These are phyloP conservation scores for Triticum monococcum DNA, from an alignment of 176 grass and related monocot species.

Conservation along the genomic window DNA sequence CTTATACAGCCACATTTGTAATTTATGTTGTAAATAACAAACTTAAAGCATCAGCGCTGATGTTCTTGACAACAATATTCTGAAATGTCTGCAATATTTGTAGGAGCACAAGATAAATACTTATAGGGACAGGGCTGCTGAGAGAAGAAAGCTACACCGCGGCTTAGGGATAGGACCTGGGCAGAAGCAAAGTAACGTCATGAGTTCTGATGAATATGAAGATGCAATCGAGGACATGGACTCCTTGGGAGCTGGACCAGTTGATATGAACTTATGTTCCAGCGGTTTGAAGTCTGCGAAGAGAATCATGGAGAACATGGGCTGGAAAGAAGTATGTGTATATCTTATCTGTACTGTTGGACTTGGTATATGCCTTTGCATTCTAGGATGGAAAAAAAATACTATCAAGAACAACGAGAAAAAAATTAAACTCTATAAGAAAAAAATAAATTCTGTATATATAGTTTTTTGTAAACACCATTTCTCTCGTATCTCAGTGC, in stretches of 20 bases:
- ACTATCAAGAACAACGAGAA: background rate
- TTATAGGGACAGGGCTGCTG: slow-evolving; percentile 90
- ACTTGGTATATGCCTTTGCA: slow-evolving; percentile 8
- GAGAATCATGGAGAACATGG: slow-evolving; percentile 95
- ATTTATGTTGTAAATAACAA: background rate
- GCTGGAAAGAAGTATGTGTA: slow-evolving; percentile 75
- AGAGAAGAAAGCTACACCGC: slow-evolving; percentile 73
- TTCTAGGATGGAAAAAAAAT: background rate
- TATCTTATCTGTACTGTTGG: slow-evolving; percentile 30
- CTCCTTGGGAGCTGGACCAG: slow-evolving; percentile 43
- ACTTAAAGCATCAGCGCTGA: background rate
- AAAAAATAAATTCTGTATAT: background rate
- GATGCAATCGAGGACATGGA: slow-evolving; percentile 38
- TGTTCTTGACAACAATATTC: slow-evolving; percentile 8
- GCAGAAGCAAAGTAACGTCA: slow-evolving; percentile 45
- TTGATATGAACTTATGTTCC: slow-evolving; percentile 51
- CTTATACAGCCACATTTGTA: background rate
- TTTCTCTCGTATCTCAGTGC: background rate
- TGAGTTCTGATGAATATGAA: slow-evolving; percentile 30
- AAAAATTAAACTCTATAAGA: background rate
- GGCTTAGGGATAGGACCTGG: slow-evolving; percentile 66
- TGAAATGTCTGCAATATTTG: slow-evolving; percentile 34
- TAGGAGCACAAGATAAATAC: slow-evolving; percentile 42
- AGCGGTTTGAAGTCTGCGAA: slow-evolving; percentile 54
- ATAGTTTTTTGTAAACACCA: background rate